A percentile compares a stretch with the other conserved stretches of the same genome.
phyloP scores from a whole-genome alignment of 768 basidiomycete genomes.

The Mycena capillaripes region DNA sequence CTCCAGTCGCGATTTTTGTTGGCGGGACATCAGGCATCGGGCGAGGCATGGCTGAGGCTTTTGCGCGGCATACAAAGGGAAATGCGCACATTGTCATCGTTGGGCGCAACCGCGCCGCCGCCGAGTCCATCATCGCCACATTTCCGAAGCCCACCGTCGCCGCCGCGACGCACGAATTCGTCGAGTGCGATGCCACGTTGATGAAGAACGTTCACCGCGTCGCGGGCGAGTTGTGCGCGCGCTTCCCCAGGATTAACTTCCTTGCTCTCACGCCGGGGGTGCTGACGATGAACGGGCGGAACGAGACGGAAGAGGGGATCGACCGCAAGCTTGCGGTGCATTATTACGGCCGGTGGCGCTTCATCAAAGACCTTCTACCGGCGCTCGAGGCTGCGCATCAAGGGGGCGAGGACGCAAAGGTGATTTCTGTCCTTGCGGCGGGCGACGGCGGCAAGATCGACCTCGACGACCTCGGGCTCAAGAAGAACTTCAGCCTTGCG shows the following conservation, averaged over 20 bases:
- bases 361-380: conserved; percentile 61
- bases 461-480: conserved; percentile 64
- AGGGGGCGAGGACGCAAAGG: conserved; percentile 63
- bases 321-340: conserved; percentile 60
- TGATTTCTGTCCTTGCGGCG: conserved; percentile 58
- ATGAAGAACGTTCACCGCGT: conserved; percentile 64
- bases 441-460: conserved; percentile 53
- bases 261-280: conserved; percentile 63
- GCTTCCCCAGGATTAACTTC: conserved; percentile 65
- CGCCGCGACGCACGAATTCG: conserved; percentile 56
- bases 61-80: conserved; percentile 63
- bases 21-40: conserved; percentile 66
- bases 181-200: conserved; percentile 65
- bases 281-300: conserved; percentile 52
- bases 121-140: conserved; percentile 58
- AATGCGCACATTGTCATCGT: conserved; percentile 67
- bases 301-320: conserved; percentile 61
- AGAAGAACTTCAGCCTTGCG: conserved; percentile 56
- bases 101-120: conserved; percentile 65
- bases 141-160: conserved; percentile 51
- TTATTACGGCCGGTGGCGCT: conserved; percentile 68
- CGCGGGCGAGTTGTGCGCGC: conserved; percentile 44
- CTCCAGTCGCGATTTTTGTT: conserved; percentile 54
- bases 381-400: conserved; percentile 58
- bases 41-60: conserved; percentile 59